phyloP scores from a whole-genome alignment of 768 basidiomycete genomes.

The Kwoniella bestiolae region DNA sequence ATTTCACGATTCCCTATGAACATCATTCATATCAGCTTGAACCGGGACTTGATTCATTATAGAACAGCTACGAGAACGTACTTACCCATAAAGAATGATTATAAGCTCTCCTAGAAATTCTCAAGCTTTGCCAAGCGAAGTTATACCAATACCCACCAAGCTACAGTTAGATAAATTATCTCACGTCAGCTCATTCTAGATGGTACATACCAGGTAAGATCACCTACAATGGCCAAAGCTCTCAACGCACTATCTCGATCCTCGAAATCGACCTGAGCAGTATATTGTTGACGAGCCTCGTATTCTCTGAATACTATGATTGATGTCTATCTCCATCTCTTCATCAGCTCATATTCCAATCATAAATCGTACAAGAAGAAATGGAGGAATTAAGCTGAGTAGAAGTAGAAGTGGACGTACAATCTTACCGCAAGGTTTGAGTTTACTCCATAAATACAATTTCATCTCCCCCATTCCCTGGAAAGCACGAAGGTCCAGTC shows the following conservation, averaged over 20 bases:
- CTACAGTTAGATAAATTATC: background rate
- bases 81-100: background rate
- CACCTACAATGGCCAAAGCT: background rate
- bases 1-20: background rate
- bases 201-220: no score
- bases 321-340: background rate
- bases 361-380: background rate
- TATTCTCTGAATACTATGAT: constrained; percentile 1
- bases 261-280: constrained; percentile 5
- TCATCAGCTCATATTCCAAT: background rate
- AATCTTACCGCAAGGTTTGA: constrained; percentile 5
- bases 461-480: constrained; percentile 2
- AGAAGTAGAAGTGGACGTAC: background rate
- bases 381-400: background rate
- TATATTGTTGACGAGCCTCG: background rate
- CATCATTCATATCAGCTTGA: background rate
- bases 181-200: background rate
- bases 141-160: background rate
- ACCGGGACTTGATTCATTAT: background rate
- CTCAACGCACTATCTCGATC: background rate
- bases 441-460: background rate
- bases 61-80: background rate
- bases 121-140: background rate
- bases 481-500: background rate
- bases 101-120: constrained; percentile 2